Conservation (phyloP, 805 yeast genomes). For the Saccharomycopsis microspora region DNA sequence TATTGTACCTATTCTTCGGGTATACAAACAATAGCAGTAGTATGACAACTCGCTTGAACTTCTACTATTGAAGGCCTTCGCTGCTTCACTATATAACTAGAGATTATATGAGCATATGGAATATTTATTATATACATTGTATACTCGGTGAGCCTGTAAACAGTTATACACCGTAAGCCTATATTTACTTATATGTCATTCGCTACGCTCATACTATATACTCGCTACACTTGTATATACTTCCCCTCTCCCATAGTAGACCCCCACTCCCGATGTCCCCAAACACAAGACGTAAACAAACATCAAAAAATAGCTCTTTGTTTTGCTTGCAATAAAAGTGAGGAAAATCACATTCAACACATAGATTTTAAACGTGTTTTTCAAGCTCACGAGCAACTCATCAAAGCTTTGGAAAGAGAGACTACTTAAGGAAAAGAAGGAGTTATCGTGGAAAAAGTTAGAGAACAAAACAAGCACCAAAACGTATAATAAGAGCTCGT, state of each 20-base stretch:
- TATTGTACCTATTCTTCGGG: too few relatives aligned
- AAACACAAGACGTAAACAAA: conserved; percentile 10
- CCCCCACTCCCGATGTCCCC: conserved; percentile 2
- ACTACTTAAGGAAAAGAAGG: conserved; percentile 9
- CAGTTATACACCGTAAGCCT: too few relatives aligned
- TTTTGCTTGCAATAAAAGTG: conserved; percentile 14
- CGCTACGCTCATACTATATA: too few relatives aligned
- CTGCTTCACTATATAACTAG: too few relatives aligned
- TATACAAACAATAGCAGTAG: too few relatives aligned
- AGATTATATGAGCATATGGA: too few relatives aligned
- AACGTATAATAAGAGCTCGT: conserved; percentile 11
- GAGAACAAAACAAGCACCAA: conserved; percentile 13
- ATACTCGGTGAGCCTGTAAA: too few relatives aligned
- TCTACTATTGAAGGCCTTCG: too few relatives aligned
- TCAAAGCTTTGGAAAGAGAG: conserved; percentile 8
- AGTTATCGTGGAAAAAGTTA: conserved; percentile 7
- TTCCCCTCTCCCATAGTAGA: neutral
- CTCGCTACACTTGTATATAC: neutral
- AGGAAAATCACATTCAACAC: conserved; percentile 10
- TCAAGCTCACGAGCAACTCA: conserved; percentile 9
- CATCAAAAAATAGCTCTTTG: conserved; percentile 12
- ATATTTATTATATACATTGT: too few relatives aligned
- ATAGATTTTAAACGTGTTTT: conserved; percentile 15
- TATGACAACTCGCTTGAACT: too few relatives aligned
- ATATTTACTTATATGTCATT: too few relatives aligned